phyloP scores from a whole-genome alignment of 768 basidiomycete genomes.

The Termitomyces sp. region DNA sequence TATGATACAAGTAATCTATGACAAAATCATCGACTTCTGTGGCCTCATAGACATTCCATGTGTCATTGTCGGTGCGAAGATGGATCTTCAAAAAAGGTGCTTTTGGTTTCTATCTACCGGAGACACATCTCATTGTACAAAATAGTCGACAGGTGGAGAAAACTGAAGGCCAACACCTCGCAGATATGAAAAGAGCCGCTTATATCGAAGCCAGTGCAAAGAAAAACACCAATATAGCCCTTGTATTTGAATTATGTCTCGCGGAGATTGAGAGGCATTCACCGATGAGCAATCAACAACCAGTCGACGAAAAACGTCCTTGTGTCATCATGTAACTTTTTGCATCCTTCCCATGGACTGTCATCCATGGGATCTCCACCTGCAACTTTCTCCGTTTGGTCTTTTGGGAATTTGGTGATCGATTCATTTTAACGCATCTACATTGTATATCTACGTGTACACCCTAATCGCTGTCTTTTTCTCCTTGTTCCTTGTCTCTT shows the following conservation, averaged over 20 bases:
- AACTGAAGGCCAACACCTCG: conserved; percentile 65
- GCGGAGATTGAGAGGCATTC: conserved; percentile 72
- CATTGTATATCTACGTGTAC: conserved; percentile 5
- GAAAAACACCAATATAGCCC: conserved; percentile 71
- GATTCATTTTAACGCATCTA: neutral
- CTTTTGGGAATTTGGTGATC: conserved; percentile 1
- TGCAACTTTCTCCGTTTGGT: neutral
- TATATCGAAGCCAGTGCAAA: conserved; percentile 88
- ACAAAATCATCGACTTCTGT: conserved; percentile 87
- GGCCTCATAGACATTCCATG: conserved; percentile 80
- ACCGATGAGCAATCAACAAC: conserved; percentile 34
- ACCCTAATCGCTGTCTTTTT: conserved; percentile 2
- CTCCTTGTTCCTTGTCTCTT: neutral
- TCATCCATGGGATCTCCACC: neutral
- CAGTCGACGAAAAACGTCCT: conserved; percentile 24
- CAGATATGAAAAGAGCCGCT: conserved; percentile 60
- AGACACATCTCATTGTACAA: conserved; percentile 9
- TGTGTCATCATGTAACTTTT: conserved; percentile 50
- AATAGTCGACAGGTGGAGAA: conserved; percentile 59
- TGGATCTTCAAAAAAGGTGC: conserved; percentile 71
- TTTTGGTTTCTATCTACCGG: conserved; percentile 18
- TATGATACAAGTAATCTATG: conserved; percentile 85
- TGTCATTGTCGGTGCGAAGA: conserved; percentile 89
- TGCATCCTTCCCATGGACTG: neutral
- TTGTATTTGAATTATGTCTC: conserved; percentile 79